Evolutionary conservation across 2,329 filamentous ascomycete species (phyloP).

Genomic region (Bimuria novae-zelandiae): DNA sequence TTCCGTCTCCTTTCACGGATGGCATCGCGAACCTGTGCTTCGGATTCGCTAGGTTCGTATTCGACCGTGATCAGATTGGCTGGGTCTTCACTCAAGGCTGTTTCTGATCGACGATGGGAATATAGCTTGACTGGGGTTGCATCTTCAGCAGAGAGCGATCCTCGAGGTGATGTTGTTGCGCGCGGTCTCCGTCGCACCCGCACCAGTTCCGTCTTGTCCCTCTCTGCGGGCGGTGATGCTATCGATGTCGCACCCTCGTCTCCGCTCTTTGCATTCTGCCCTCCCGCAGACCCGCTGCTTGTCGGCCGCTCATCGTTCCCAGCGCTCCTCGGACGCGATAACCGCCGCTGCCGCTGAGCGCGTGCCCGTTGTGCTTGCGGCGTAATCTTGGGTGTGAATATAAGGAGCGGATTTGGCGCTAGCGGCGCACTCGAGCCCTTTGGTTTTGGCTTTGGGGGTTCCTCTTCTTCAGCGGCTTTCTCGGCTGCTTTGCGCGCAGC

Average conservation of each 20-base stretch:
- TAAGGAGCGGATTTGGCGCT: conserved; percentile 27
- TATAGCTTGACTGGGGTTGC: conserved; percentile 23
- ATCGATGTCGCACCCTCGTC: conserved; percentile 20
- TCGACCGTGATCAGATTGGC: conserved; percentile 35
- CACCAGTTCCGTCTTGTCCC: conserved; percentile 30
- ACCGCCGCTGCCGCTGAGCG: conserved; percentile 28
- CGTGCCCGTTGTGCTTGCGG: conserved; percentile 34
- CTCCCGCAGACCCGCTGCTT: conserved; percentile 41
- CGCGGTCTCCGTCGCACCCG: conserved; percentile 35
- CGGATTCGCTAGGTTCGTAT: conserved; percentile 28
- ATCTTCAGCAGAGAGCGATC: conserved; percentile 40
- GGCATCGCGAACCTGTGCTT: conserved; percentile 24
- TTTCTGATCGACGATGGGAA: conserved; percentile 29
- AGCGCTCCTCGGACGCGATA: conserved; percentile 36
- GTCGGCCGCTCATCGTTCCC: conserved; percentile 39
- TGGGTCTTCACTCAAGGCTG: conserved; percentile 28
- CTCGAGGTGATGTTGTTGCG: conserved; percentile 36
- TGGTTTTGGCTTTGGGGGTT: conserved; percentile 17
- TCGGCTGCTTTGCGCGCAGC: conserved; percentile 26
- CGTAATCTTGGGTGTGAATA: conserved; percentile 33
- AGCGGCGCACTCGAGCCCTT: conserved; percentile 21
- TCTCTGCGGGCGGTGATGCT: conserved; percentile 25
- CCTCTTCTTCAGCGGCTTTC: neutral
- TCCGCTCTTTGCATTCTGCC: conserved; percentile 24
- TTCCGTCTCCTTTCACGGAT: conserved; percentile 35